phyloP scores from a whole-genome alignment of 768 basidiomycete species.

The Leucogyrophana mollusca region DNA sequence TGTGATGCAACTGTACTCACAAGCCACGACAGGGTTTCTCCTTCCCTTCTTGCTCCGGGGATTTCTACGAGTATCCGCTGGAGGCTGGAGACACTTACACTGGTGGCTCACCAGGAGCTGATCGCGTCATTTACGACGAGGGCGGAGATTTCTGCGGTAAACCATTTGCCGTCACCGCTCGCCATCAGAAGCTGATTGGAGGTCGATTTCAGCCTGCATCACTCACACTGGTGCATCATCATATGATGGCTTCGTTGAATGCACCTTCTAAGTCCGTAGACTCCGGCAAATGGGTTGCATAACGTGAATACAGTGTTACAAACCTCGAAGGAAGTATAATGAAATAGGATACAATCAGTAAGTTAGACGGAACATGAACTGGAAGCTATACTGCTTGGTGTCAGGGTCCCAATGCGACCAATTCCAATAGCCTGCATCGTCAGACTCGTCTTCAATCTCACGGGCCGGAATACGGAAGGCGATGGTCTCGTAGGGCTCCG shows the following conservation, averaged over 20 bases:
- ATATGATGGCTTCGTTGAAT: constrained; percentile 1
- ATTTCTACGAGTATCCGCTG: constrained; percentile 23
- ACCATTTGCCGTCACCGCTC: neutral
- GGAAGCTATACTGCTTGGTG: constrained; percentile 97
- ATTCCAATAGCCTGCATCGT: constrained; percentile 88
- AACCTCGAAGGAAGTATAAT: constrained; percentile 7
- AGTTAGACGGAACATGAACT: constrained; percentile 86
- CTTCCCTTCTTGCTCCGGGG: constrained; percentile 19
- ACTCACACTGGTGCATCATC: constrained; percentile 1
- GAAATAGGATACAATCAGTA: constrained; percentile 22
- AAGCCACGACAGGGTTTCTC: constrained; percentile 14
- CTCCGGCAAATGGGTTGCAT: neutral
- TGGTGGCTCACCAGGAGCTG: constrained; percentile 27
- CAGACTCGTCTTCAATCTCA: constrained; percentile 93
- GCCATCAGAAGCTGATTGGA: neutral
- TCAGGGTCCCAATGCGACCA: constrained; percentile 99
- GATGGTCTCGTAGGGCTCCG: constrained; percentile 99
- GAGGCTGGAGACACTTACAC: constrained; percentile 18
- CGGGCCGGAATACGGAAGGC: constrained; percentile 98
- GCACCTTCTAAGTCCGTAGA: neutral
- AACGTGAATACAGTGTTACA: constrained; percentile 1
- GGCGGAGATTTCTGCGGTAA: constrained; percentile 2
- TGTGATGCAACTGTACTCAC: neutral
- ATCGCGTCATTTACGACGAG: constrained; percentile 18
- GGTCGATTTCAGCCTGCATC: neutral